Percentiles rank a stretch among this genome's conserved stretches.
phyloP scores from a whole-genome alignment of 176 grass and related monocot species.

The Melocanna baccifera region DNA sequence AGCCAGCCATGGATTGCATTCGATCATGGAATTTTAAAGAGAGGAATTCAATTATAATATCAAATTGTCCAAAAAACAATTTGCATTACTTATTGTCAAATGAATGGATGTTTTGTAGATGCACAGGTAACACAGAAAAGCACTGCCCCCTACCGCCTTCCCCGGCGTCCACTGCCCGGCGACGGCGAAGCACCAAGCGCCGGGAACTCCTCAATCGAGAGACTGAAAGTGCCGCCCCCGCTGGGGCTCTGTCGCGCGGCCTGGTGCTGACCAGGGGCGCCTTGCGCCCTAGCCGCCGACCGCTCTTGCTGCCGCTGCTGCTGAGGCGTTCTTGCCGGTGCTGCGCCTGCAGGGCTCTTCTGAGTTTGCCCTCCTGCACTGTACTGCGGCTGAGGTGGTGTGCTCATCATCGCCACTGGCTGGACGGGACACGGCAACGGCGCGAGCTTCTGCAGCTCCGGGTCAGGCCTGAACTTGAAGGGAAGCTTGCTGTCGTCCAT shows the following conservation, averaged over 20 bases:
- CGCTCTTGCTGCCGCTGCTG: neutral
- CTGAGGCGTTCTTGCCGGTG: neutral
- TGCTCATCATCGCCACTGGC: neutral
- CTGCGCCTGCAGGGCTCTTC: too few relatives aligned
- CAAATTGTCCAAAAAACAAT: too few relatives aligned
- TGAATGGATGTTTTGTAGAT: neutral
- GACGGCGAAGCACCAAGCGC: neutral
- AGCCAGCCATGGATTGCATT: too few relatives aligned
- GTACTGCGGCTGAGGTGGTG: neutral
- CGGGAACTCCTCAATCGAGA: conserved; percentile 24
- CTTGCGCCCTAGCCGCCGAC: neutral
- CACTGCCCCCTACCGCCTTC: neutral
- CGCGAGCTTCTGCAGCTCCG: conserved; percentile 27
- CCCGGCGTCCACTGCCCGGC: neutral
- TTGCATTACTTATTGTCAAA: too few relatives aligned
- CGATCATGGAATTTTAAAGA: neutral
- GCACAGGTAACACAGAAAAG: neutral
- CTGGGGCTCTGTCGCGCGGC: neutral
- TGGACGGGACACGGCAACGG: neutral
- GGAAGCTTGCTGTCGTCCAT: conserved; percentile 49
- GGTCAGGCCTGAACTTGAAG: conserved; percentile 24
- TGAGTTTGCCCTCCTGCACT: neutral
- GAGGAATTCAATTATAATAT: neutral
- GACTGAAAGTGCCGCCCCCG: neutral
- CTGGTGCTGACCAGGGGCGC: neutral